A percentile compares a stretch with the other conserved stretches of the same genome.
Conservation (phyloP, 441 rosid species). For the Gossypium aridum region DNA sequence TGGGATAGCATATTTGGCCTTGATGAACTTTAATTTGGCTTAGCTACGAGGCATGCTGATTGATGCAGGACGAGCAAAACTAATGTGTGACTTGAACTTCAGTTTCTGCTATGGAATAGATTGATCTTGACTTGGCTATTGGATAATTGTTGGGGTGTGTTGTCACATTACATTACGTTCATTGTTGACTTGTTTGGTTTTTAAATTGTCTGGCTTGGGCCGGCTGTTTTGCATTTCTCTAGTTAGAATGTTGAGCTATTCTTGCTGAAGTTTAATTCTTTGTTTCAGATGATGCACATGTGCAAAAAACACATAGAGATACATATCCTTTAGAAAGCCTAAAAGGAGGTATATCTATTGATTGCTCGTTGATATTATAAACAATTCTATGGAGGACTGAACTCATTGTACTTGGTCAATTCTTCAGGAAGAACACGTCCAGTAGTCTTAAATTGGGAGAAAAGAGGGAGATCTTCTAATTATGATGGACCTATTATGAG, state of each 20-base stretch:
- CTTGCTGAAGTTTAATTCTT: constrained; percentile 10
- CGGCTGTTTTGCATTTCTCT: neutral
- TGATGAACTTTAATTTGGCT: neutral
- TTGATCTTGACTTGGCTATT: neutral
- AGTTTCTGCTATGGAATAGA: neutral
- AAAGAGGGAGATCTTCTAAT: constrained; percentile 63
- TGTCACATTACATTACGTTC: neutral
- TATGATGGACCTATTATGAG: constrained; percentile 43
- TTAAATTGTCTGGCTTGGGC: neutral
- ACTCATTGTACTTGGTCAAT: constrained; percentile 13
- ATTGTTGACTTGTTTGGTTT: neutral
- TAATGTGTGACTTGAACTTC: neutral
- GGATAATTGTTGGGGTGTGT: neutral
- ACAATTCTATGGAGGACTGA: constrained; percentile 9
- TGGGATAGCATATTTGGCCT: neutral
- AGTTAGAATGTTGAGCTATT: constrained; percentile 8
- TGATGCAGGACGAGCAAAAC: neutral
- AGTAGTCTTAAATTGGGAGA: constrained; percentile 61
- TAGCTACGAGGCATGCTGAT: neutral
- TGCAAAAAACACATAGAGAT: constrained; percentile 47
- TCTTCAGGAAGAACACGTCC: constrained; percentile 66
- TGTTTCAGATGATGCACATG: constrained; percentile 62
- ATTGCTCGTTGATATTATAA: constrained; percentile 6
- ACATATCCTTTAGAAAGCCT: constrained; percentile 39
- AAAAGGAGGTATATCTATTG: constrained; percentile 56